phyloP scores from a whole-genome alignment of 2,329 filamentous ascomycete species.

The Colletotrichum sp. region DNA sequence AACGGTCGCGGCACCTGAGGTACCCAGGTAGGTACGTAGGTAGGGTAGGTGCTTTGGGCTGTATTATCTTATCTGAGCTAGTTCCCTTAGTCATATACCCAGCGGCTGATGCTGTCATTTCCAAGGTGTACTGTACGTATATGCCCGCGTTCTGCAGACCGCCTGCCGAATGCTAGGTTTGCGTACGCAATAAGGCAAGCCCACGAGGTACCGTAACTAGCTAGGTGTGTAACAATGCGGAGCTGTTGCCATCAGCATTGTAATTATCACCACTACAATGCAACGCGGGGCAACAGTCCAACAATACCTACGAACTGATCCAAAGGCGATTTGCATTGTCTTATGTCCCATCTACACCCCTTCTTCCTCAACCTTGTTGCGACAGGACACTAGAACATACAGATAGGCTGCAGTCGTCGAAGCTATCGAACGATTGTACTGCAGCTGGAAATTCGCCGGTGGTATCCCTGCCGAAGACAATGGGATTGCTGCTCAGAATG shows the following conservation, averaged over 20 bases:
- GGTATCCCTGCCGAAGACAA: background rate
- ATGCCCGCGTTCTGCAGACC: background rate
- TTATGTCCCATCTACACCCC: background rate
- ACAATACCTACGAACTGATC: background rate
- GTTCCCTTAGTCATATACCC: background rate
- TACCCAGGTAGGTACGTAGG: background rate
- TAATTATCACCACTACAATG: background rate
- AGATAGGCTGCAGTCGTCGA: background rate
- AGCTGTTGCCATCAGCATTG: background rate
- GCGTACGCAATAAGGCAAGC: background rate
- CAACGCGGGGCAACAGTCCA: background rate
- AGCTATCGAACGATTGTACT: background rate
- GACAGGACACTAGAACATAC: background rate
- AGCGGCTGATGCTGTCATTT: background rate
- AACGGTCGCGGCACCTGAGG: background rate
- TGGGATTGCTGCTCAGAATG: constrained; percentile 45
- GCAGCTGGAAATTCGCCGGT: background rate
- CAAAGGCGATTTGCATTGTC: background rate
- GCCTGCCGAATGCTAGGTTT: background rate
- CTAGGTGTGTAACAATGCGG: background rate
- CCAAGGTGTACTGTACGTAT: background rate
- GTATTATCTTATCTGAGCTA: background rate
- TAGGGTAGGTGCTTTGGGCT: background rate
- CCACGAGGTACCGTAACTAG: background rate
- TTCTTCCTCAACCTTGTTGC: background rate